Percentiles rank a stretch among this genome's conserved stretches.
Evolutionary conservation across 352 stramenopile species (phyloP).

Genomic region (Achlya hypogyna): DNA sequence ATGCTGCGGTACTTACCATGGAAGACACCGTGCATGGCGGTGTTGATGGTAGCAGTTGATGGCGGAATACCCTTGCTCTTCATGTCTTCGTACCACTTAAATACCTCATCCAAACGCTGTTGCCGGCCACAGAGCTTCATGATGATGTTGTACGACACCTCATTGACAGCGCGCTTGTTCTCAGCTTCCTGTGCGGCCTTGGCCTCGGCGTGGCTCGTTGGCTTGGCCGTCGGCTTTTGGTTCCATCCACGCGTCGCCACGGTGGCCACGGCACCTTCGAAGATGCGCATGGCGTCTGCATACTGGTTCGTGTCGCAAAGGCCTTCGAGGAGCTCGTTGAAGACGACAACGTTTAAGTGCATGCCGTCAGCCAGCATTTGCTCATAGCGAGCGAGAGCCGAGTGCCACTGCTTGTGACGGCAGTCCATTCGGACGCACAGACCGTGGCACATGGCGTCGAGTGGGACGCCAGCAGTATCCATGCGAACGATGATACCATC

Average conservation of each 20-base stretch:
- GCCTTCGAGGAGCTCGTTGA: conserved; percentile 70
- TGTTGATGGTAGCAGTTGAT: conserved; percentile 73
- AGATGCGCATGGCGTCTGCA: conserved; percentile 36
- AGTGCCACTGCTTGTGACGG: conserved; percentile 35
- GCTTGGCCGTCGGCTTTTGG: background rate
- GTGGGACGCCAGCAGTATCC: conserved; percentile 36
- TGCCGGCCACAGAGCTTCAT: conserved; percentile 68
- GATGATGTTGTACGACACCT: conserved; percentile 77
- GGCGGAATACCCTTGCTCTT: conserved; percentile 59
- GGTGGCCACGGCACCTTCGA: conserved; percentile 23
- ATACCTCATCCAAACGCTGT: conserved; percentile 55
- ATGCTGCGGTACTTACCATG: conserved; percentile 62
- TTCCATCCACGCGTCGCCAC: background rate
- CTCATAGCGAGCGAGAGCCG: conserved; percentile 48
- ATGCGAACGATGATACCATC: conserved; percentile 44
- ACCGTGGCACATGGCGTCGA: conserved; percentile 69
- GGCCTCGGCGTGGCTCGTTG: background rate
- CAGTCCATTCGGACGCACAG: conserved; percentile 62
- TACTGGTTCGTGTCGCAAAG: conserved; percentile 50
- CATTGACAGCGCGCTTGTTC: conserved; percentile 26
- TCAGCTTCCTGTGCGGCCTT: conserved; percentile 34
- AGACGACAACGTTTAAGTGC: conserved; percentile 44
- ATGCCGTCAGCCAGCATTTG: conserved; percentile 46
- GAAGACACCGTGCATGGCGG: conserved; percentile 83
- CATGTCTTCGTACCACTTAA: conserved; percentile 81